Base-by-base conservation (phyloP, 2,329 filamentous ascomycete genomes). In the Pezicula radicicola region DNA sequence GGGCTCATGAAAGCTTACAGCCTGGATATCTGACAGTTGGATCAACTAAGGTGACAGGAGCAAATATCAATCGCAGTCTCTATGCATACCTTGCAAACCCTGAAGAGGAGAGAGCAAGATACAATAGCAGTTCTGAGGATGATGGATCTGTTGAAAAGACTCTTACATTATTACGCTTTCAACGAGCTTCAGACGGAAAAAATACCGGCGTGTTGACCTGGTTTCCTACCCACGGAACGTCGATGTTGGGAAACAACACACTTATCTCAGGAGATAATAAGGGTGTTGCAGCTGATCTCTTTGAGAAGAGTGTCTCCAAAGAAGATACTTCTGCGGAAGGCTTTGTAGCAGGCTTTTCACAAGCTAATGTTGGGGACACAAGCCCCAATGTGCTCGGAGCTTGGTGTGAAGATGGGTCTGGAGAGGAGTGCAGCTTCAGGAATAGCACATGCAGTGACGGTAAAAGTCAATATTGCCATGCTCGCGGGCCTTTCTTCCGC, bases 191-290 rank as follows among this genome's bases (percentile, higher is more conserved):
- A 0, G 89, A 94, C 63, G 78, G 80, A 45, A 91, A 91, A 70
- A 87, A 86, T 52, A 82, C 91, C 40, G 92, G 91, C 12, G 75
- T 95, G 1, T 72, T 97, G 52, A 94, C 90, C 15, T 97, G 92
- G 89, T 96, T 93, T 67, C 84, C 93, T 3, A 89, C 92, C 0
- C 93, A 97, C 67, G 92, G 92, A 44, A 97, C 93, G 0, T 96
- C 91, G 0, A 82, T 97, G 70, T 83, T 92, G 21, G 88, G 89
- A 50, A 97, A 97, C 72, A 96, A 96, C 70, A 97, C 91, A 0
- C 77, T 96, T 13, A 83, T 94, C 47, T 86, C 91, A 3, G 93
- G 90, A n/a, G 93, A 97, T 69, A 97, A 97, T 74, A 97, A 97
- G 72, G 93, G 93, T 12, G 90, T 96, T 6, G 92, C 93, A 2